Base-by-base conservation (phyloP, 345 rosid genomes). In the Streptanthus diversifolius region DNA sequence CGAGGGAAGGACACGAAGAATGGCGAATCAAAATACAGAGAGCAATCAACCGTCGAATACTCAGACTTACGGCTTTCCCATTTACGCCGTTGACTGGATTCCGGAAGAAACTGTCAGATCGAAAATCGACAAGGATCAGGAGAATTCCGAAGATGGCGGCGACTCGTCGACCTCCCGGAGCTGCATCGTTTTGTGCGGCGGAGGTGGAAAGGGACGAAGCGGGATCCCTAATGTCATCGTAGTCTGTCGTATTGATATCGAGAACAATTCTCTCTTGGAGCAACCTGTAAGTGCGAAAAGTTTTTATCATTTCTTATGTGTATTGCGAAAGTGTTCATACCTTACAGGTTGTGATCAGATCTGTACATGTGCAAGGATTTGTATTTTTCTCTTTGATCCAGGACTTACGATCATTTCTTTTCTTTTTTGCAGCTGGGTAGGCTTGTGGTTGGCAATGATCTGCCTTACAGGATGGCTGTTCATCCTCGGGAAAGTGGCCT, bases 381-480 rank as follows among this genome's bases (percentile, higher is more conserved):
- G 0, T 17, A 5, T 36, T 4, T 18, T 15, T 0, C 8, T 1
- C 25, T 25, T 51, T 2, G 54, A 62, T 27, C 58, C 3, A 21
- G 19, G 3, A 8, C 43, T 29, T 48, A 57, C 2, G 55, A 32
- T 58, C 68, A 0, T 27, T 29, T 59, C 77, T 5, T 30, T 29
- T 30, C 6, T 7, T 30, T 56, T 78, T 78, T 2, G 27, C 80
- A 91, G 97, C 78, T 85, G 35, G 83, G 76, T 66, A 85, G 71
- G 87, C 78, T 72, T 54, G 69, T 41, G 43, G 70, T 83, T 68
- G 96, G 79, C 27, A 79, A 92, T 51, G 91, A 85, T 71, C 79
- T 87, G 69, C 99, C 99, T 69, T 95, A 95, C 45, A 83, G 97
- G 59, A 85, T 90, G 90, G 84, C 83, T 51, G 88, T 92, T 79